Base-by-base conservation (phyloP, 148 eudicot genomes). In the Limonium bicolor region DNA sequence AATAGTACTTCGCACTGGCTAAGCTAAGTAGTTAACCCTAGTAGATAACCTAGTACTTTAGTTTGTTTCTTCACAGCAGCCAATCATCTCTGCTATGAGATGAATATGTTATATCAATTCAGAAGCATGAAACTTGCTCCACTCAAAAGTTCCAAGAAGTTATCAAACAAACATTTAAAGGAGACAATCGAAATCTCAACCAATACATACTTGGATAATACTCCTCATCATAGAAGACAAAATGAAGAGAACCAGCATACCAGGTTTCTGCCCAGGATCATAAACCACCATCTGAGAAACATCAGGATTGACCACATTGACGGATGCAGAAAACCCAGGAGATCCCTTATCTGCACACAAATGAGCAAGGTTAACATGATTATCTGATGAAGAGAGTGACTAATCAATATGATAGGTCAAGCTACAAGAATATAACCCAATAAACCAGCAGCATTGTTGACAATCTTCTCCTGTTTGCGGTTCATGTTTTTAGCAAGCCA, bases 401-500 rank as follows among this genome's bases (percentile, higher is more conserved):
- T 15, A 25, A 51, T 11, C n/a, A 20, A 44, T 14, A 12, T 33
- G 3, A 36, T 10, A 51, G 58, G 26, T 19, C 7, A 35, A 18
- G 39, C 15, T 17, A 32, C 13, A n/a, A 46, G 20, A 36, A 32
- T 27, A 26, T 35, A 63, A 85, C 81, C 85, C 60, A 34, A 22
- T 18, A 63, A 46, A 53, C 61, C 71, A 46, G 62, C 59, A 54
- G 67, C 94, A 58, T 69, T 74, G 10, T 67, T 48, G 60, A 62
- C 36, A 25, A 77, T 46, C 62, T 55, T 76, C 51, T 92, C 95
- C 34, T 45, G 37, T 63, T 85, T 92, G 65, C 72, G 78, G 50
- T 54, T 71, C 64, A 69, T 60, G 62, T 76, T 85, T 61, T 57
- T 85, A 35, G 64, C 63, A 32, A 92, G 88, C 94, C 86, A 81